phyloP scores from a whole-genome alignment of 371 early-diverging fungal genomes.

The Dinochytrium kinnereticum region DNA sequence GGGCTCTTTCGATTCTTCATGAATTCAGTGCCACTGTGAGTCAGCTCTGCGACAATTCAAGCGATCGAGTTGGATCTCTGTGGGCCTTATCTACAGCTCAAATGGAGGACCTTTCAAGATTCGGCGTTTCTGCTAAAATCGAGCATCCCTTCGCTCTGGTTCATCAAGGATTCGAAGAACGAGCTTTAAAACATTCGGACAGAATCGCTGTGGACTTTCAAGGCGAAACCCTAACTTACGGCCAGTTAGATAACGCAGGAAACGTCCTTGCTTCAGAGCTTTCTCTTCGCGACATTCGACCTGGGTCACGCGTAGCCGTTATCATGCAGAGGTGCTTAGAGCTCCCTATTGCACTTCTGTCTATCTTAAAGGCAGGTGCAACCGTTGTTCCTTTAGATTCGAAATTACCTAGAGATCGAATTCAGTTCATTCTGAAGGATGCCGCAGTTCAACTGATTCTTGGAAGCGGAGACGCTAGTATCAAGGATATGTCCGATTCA shows the following conservation, averaged over 20 bases:
- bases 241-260: slow-evolving; percentile 15
- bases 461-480: not conserved
- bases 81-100: not conserved
- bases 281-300: not conserved
- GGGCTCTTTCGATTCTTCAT: not conserved
- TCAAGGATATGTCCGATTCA: not conserved
- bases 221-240: slow-evolving; percentile 7
- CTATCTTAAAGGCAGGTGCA: slow-evolving; percentile 42
- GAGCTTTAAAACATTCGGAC: not conserved
- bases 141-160: not conserved
- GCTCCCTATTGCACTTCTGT: slow-evolving; percentile 32
- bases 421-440: slow-evolving; percentile 20
- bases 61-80: not conserved
- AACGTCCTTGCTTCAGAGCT: slow-evolving; percentile 10
- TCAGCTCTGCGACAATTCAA: not conserved
- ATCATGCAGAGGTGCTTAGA: slow-evolving; percentile 26
- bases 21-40: not conserved
- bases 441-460: slow-evolving; percentile 19
- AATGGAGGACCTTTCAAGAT: not conserved
- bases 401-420: slow-evolving; percentile 23
- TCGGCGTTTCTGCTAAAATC: not conserved
- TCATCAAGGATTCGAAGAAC: not conserved
- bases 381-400: slow-evolving; percentile 41
- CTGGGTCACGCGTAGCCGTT: slow-evolving; percentile 22
- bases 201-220: slow-evolving; percentile 15